Conservation (phyloP, 305 asterid species). For the Andrographis paniculata region DNA sequence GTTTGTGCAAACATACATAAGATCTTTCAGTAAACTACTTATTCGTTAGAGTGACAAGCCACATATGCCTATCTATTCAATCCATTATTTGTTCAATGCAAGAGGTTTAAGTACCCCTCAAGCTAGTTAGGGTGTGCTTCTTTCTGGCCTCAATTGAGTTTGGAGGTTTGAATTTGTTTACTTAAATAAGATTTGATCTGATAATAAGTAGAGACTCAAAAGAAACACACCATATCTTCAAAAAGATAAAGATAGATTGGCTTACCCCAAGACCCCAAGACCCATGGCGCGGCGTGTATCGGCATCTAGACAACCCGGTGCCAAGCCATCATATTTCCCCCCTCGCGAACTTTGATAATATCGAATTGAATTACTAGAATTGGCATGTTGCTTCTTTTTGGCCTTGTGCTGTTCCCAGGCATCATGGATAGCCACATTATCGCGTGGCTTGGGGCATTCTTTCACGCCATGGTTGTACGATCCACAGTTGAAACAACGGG, state of each 20-base stretch:
- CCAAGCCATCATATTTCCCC: slow-evolving; percentile 85
- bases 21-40: too few species aligned
- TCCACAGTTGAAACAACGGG: slow-evolving; percentile 95
- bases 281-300: slow-evolving; percentile 78
- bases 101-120: too few species aligned
- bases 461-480: slow-evolving; percentile 79
- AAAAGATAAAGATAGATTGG: slow-evolving; percentile 5
- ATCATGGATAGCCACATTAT: slow-evolving; percentile 63
- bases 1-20: too few species aligned
- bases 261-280: slow-evolving; percentile 87
- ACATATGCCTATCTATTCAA: too few species aligned
- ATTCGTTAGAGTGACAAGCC: too few species aligned
- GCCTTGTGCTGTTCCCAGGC: slow-evolving; percentile 77
- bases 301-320: slow-evolving; percentile 74
- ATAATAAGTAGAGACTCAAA: too few species aligned
- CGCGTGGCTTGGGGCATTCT: slow-evolving; percentile 91
- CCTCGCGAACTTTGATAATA: slow-evolving; percentile 79
- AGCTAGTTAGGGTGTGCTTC: too few species aligned
- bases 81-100: too few species aligned
- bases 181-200: too few species aligned
- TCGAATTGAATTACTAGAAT: slow-evolving; percentile 68
- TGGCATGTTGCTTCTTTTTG: slow-evolving; percentile 46
- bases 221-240: neutral
- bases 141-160: too few species aligned
- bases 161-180: too few species aligned